Evolutionary conservation across 768 basidiomycete genomes (phyloP).

Genomic region (Chiua virens): DNA sequence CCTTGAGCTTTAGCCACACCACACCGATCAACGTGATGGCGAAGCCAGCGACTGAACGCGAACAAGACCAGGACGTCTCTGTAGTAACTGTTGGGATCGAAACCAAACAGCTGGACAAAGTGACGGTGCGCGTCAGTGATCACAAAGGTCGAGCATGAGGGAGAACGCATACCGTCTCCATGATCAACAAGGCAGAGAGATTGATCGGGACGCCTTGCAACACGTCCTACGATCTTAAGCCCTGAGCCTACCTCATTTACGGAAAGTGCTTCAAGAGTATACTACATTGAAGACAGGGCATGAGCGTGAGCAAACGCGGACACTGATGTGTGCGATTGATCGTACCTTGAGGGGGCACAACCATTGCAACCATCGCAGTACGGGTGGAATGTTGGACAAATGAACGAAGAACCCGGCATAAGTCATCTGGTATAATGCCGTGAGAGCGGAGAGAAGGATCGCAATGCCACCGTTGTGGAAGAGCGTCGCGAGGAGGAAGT

Average conservation of each 20-base stretch:
- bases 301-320: background rate
- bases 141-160: background rate
- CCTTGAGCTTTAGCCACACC: constrained; percentile 77
- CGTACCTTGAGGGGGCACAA: constrained; percentile 70
- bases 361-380: constrained; percentile 94
- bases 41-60: constrained; percentile 82
- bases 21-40: constrained; percentile 67
- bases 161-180: constrained; percentile 65
- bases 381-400: constrained; percentile 79
- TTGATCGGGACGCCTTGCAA: constrained; percentile 80
- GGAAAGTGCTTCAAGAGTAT: constrained; percentile 77
- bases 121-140: background rate
- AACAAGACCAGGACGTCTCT: constrained; percentile 86
- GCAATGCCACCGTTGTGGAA: constrained; percentile 90
- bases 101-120: constrained; percentile 73
- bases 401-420: constrained; percentile 94
- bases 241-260: constrained; percentile 94
- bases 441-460: constrained; percentile 79
- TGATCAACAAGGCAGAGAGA: constrained; percentile 80
- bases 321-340: background rate
- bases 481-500: constrained; percentile 84
- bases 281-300: constrained; percentile 28
- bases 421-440: constrained; percentile 80
- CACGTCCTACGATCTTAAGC: constrained; percentile 75
- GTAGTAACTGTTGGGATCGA: constrained; percentile 79